phyloP scores from a whole-genome alignment of 2,329 filamentous ascomycete species.

The Aspergillus tanneri region DNA sequence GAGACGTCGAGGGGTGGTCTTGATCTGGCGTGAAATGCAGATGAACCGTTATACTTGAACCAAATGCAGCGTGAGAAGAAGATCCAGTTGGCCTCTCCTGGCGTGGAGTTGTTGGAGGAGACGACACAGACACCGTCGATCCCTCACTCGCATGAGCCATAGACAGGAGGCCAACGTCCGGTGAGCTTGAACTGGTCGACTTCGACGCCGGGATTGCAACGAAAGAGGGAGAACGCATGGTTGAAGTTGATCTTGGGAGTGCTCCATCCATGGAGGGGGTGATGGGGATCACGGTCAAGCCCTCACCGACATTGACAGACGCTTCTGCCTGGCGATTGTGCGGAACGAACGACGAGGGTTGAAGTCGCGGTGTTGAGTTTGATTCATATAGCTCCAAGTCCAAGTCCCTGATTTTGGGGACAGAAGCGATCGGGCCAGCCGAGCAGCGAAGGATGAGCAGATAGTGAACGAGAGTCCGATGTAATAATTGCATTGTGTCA shows the following conservation, averaged over 20 bases:
- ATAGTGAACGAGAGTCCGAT: neutral
- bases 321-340: neutral
- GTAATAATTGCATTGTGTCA: neutral
- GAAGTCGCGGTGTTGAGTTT: neutral
- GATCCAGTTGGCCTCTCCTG: neutral
- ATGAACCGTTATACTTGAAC: neutral
- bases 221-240: too few species aligned
- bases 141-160: too few species aligned
- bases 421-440: constrained; percentile 5
- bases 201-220: too few species aligned
- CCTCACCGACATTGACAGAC: neutral
- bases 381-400: neutral
- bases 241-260: too few species aligned
- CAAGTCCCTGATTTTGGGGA: neutral
- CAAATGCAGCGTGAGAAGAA: neutral
- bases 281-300: neutral
- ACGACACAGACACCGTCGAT: neutral
- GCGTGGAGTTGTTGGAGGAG: neutral
- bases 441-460: constrained; percentile 1
- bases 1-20: neutral
- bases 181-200: too few species aligned
- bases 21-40: too few species aligned
- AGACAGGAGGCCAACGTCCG: too few species aligned
- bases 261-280: neutral
- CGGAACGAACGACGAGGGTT: neutral